Evolutionary conservation across 495 filamentous ascomycete species (phyloP), one percentile per base, ranked within the genome.

Genomic region (Penicillium alfredii): DNA sequence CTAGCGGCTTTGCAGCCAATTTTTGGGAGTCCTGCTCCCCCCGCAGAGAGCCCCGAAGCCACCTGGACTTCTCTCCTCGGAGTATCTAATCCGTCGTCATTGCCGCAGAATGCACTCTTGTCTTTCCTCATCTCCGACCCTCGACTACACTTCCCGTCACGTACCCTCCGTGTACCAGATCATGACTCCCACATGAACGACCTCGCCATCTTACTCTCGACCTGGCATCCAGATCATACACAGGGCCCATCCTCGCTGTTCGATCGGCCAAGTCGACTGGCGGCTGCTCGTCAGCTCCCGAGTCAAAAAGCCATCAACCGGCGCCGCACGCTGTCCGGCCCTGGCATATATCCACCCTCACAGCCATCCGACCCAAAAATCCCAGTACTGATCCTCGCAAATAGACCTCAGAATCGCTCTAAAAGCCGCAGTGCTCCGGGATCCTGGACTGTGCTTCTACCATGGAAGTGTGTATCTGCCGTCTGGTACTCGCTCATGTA

Each of bases 401-500:
- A 74, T 9, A 71, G 74, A 8, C 53, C 70, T 15, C 42, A 57
- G 9, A 41, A 50, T 22, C 51, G 55, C n/a, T 38, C 49, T 5
- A 66, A 47, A 15, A 49, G 47, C 30, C 64, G 35, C 33, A 65
- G 65, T n/a, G 64, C 68, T 7, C 80, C 81, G 29, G 82, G 84
- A 0, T 77, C 68, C 1, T 97, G 89, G 88, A 93, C 84, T 1
- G 48, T 98, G 1, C 69, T 97, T 19, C 66, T 92, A 3, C 92
- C 92, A 0, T 97, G 92, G 89, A 90, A 88, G 51, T 94, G 87
- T 45, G 81, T 96, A 18, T 60, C 72, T 13, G 80, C 88, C 1
- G 64, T 97, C 22, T 98, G 92, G 92, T 85, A 90, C 49, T 73
- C 76, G 10, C 49, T 98, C 8, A 81, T 94, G 76, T 85, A 85